phyloP scores from a whole-genome alignment of 495 filamentous ascomycete species.

The Penicillium taxi region DNA sequence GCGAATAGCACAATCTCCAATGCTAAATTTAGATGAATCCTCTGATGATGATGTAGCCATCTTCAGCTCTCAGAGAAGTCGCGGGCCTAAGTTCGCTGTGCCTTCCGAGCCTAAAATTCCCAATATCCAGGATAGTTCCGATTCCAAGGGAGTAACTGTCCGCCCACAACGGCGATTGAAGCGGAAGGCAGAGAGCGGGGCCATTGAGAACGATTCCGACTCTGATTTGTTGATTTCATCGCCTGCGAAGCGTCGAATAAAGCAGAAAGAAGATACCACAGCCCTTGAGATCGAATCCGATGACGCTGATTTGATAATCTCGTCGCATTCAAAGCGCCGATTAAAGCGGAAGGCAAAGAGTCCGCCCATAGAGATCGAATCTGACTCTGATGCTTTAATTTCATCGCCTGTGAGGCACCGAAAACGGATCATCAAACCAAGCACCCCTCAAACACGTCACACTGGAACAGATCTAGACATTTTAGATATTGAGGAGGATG shows the following conservation, averaged over 20 bases:
- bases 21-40: constrained; percentile 4
- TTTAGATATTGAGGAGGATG: constrained; percentile 38
- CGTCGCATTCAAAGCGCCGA: no score
- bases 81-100: background rate
- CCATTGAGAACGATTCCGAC: constrained; percentile 15
- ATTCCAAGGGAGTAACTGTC: constrained; percentile 14
- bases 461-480: constrained; percentile 20
- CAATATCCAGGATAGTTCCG: constrained; percentile 1
- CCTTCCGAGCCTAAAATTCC: background rate
- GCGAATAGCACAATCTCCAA: constrained; percentile 3
- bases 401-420: constrained; percentile 24
- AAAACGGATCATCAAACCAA: no score
- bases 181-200: constrained; percentile 14
- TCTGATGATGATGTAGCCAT: constrained; percentile 18
- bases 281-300: background rate
- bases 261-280: no score
- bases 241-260: constrained; percentile 15
- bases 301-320: no score
- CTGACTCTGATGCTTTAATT: constrained; percentile 19
- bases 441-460: constrained; percentile 19
- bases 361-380: constrained; percentile 13
- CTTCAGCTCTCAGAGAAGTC: constrained; percentile 11
- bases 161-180: constrained; percentile 28
- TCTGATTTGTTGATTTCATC: constrained; percentile 22
- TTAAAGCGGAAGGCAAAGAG: constrained; percentile 21